phyloP scores from a whole-genome alignment of 257 asterid genomes.

The Haberlea rhodopensis region DNA sequence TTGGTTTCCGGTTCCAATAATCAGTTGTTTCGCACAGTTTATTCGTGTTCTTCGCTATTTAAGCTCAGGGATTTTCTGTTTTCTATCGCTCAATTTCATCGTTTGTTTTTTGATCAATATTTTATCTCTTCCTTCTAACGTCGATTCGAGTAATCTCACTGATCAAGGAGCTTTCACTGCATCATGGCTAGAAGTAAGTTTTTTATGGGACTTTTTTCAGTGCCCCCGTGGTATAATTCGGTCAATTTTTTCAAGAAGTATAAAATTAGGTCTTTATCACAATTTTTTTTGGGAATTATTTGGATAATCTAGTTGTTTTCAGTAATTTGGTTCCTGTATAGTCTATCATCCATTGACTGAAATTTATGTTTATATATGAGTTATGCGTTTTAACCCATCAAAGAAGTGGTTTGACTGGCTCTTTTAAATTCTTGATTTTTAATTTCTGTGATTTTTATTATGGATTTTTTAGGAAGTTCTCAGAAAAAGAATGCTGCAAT shows the following conservation, averaged over 20 bases:
- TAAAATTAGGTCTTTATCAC: neutral
- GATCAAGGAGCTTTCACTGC: slow-evolving; percentile 23
- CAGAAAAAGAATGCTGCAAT: slow-evolving; percentile 67
- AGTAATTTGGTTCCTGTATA: neutral
- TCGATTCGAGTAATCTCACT: slow-evolving; percentile 14
- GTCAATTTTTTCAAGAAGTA: slow-evolving; percentile 6
- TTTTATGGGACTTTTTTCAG: neutral
- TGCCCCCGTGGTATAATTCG: slow-evolving; percentile 9
- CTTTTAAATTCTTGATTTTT: neutral
- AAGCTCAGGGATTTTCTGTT: slow-evolving; percentile 26
- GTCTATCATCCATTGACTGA: neutral
- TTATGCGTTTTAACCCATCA: neutral
- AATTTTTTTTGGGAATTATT: neutral
- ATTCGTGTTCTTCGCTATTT: slow-evolving; percentile 28
- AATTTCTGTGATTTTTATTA: slow-evolving; percentile 19
- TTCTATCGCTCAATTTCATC: slow-evolving; percentile 39
- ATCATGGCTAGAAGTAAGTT: slow-evolving; percentile 85
- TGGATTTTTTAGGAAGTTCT: slow-evolving; percentile 53
- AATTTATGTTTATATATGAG: neutral
- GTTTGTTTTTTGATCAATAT: slow-evolving; percentile 41
- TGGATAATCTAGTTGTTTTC: neutral
- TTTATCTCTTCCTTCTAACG: slow-evolving; percentile 38
- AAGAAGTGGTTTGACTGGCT: neutral
- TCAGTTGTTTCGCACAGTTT: slow-evolving; percentile 15
- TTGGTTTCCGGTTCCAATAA: slow-evolving; percentile 32